Evolutionary conservation across 768 basidiomycete species (phyloP), one percentile per base, ranked within the genome.

Genomic region (Hypholoma fasciculare): DNA sequence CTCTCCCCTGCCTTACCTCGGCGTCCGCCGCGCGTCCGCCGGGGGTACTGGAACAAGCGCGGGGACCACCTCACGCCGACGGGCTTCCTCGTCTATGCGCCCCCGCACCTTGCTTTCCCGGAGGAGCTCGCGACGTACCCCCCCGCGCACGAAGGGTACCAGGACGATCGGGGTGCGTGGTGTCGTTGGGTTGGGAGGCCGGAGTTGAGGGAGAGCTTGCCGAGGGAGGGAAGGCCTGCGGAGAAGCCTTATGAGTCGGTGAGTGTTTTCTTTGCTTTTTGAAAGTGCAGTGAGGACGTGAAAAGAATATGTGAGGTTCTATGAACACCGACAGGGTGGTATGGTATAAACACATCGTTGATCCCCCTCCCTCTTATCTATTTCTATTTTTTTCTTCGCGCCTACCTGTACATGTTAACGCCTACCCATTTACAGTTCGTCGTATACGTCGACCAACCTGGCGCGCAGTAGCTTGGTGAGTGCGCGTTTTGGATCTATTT

Each of bases 11-110:
- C 54, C 49, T 56, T 17, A 39, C 52, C 53, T 66, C 14, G 58
- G 65, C 56, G 71, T 71, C 46, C 75, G 74, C 12, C 59, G 59
- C 73, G 76, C 57, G 52, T 76, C 8, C 85, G 88, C 17, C 71
- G 71, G 36, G 90, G 89, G 1, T 84, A 75, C 62, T 92, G 90
- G 90, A 92, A 92, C 62, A 67, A 79, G n/a, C 83, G 89, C 1
- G 90, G 90, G 0, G 90, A 92, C 67, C 83, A 89, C 62, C 77
- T 88, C 50, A 87, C 85, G 19, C 52, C 68, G 19, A 71, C 75
- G 17, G 78, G 78, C 48, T 86, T 74, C 63, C 75, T 90, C 61
- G 88, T 92, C 30, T 90, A 86, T 56, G 88, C 87, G 7, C 90
- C 90, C 1, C 70, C 68, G 0, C 70, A 76, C 7, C 68, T 71